Base-by-base conservation (phyloP, 129 eudicot species). In the Logfia minima region DNA sequence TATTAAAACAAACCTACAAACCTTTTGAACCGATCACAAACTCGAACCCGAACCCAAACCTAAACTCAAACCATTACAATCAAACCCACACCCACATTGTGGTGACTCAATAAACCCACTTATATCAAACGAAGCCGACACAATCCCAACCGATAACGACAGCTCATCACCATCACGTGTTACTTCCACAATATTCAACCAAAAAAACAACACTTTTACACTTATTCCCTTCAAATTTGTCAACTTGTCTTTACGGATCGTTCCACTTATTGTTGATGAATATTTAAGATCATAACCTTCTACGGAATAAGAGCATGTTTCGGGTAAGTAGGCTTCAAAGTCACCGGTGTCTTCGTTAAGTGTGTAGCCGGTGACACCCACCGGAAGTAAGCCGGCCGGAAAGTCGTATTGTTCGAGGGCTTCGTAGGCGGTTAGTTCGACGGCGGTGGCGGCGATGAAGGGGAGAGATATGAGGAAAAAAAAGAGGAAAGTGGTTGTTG, bases 61-160 rank as follows among this genome's bases (percentile, higher is more conserved):
- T 24, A 24, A 55, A 17, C 19, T 23, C 43, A 31, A 65, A n/a
- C 39, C 39, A 65, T 68, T 86, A 71, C 97, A 92, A 66, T 92
- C 92, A 58, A 92, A 92, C n/a, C 97, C 97, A 77, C 97, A 89
- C 0, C 96, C 97, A 75, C 96, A 92, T 81, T 87, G 92, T 10
- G 97, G 97, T 23, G 88, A 71, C 79, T 89, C 96, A 0, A 58
- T n/a, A 48, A 89, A 92, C 22, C 76, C 84, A 59, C 86, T 88
- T 43, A 83, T 70, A 8, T 83, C 74, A 29, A 92, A 92, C 45
- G 29, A 72, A 1, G 96, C 92, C 7, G 97, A 92, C 23, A 73
- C 70, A 0, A 92, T 59, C 70, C 97, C 97, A 5, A 92, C 96
- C 4, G 96, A 85, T 18, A 92, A 76, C 9, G 77, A 82, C 65